Percentiles rank a stretch among this genome's conserved stretches.
phyloP scores from a whole-genome alignment of 2,329 filamentous ascomycete species.

The Calonectria pauciramosa region DNA sequence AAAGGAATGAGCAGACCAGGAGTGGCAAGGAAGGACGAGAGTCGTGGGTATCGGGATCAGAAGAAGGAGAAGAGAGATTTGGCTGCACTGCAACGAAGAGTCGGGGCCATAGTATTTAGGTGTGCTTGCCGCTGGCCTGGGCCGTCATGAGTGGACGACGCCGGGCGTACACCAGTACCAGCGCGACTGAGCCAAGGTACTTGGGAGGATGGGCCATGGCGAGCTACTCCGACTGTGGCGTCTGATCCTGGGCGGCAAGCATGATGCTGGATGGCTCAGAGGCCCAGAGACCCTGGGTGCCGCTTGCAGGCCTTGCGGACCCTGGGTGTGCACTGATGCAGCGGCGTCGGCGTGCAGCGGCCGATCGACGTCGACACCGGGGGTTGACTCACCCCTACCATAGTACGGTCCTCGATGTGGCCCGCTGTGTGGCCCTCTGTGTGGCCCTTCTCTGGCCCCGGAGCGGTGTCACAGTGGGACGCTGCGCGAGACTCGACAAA shows the following conservation, averaged over 20 bases:
- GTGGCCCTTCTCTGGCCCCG: background rate
- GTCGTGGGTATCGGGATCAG: conserved; percentile 28
- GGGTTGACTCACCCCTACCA: conserved; percentile 38
- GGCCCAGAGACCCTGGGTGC: conserved; percentile 15
- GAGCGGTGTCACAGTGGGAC: conserved; percentile 36
- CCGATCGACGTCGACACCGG: conserved; percentile 34
- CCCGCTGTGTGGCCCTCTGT: background rate
- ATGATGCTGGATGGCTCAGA: conserved; percentile 23
- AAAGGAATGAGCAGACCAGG: conserved; percentile 27
- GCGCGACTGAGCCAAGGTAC: conserved; percentile 42
- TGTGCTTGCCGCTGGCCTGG: conserved; percentile 42
- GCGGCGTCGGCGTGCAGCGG: conserved; percentile 41
- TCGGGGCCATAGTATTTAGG: conserved; percentile 49
- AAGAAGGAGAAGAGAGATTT: conserved; percentile 31
- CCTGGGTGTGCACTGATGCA: conserved; percentile 16
- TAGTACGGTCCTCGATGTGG: too few species aligned
- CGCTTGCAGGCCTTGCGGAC: conserved; percentile 2
- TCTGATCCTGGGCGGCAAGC: conserved; percentile 35
- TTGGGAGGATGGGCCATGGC: conserved; percentile 25
- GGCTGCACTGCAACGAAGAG: conserved; percentile 40
- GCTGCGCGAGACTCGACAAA: conserved; percentile 22
- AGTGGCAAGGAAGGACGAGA: conserved; percentile 39
- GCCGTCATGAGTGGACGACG: conserved; percentile 47
- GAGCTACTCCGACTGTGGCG: conserved; percentile 46
- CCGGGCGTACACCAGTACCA: conserved; percentile 44